These are phyloP conservation scores for Pisolithus thermaeus DNA, from an alignment of 1,284 basidiomycete species.

Conservation along the genomic window DNA sequence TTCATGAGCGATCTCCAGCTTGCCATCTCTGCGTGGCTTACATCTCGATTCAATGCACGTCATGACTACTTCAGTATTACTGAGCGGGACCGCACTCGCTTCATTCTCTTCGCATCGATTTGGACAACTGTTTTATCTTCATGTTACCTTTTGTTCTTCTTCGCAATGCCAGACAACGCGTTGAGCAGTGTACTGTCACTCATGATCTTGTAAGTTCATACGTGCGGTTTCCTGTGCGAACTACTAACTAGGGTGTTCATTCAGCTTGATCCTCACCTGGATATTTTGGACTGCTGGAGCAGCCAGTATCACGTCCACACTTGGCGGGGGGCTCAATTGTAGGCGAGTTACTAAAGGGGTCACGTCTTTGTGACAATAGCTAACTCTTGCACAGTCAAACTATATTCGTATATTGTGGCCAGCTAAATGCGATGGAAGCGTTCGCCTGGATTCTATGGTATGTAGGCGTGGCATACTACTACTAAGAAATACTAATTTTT, in stretches of 20 bases:
- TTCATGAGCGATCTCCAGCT: slow-evolving; percentile 35
- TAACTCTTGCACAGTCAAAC: slow-evolving; percentile 25
- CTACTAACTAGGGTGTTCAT: slow-evolving; percentile 3
- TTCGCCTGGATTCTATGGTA: slow-evolving; percentile 63
- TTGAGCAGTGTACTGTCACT: slow-evolving; percentile 60
- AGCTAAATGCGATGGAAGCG: slow-evolving; percentile 55
- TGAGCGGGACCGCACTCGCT: slow-evolving; percentile 58
- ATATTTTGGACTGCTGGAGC: slow-evolving; percentile 65
- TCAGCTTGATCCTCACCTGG: slow-evolving; percentile 62
- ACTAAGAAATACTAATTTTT: slow-evolving; percentile 2
- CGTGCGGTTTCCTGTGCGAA: slow-evolving; percentile 1
- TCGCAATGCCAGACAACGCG: slow-evolving; percentile 37
- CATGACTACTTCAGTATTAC: slow-evolving; percentile 46
- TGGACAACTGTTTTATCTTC: slow-evolving; percentile 63
- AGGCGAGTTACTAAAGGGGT: slow-evolving; percentile 33
- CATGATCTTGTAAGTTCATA: slow-evolving; percentile 49
- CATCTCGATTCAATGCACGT: slow-evolving; percentile 47
- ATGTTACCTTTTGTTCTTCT: slow-evolving; percentile 51
- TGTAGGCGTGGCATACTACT: slow-evolving; percentile 11
- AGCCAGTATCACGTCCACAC: slow-evolving; percentile 56
- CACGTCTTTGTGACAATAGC: not conserved
- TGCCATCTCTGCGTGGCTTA: slow-evolving; percentile 64
- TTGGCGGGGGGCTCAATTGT: slow-evolving; percentile 68
- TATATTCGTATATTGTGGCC: slow-evolving; percentile 57
- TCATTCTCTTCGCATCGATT: slow-evolving; percentile 58